These are phyloP conservation scores for Adansonia digitata DNA, from an alignment of 345 rosid genomes.

Conservation along the genomic window DNA sequence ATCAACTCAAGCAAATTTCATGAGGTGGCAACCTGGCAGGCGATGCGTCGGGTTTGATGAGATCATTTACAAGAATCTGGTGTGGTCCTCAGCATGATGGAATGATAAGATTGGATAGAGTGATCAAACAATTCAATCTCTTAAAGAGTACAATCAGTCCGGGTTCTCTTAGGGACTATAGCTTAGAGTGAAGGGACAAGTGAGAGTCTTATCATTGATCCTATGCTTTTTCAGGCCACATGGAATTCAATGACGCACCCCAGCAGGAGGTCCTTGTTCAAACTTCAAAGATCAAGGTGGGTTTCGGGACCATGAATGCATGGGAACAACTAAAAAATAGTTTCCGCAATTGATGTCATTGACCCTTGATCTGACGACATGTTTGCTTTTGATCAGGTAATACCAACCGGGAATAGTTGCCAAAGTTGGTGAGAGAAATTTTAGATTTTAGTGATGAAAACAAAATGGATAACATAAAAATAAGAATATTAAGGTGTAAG, in stretches of 20 bases:
- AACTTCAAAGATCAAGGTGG: background rate
- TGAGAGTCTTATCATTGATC: background rate
- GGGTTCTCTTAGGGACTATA: conserved; percentile 16
- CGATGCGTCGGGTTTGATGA: no score
- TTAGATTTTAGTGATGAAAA: background rate
- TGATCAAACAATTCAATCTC: conserved; percentile 28
- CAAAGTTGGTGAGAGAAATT: background rate
- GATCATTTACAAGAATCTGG: background rate
- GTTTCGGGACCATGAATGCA: conserved; percentile 10
- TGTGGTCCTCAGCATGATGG: conserved; percentile 2
- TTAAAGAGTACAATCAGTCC: conserved; percentile 28
- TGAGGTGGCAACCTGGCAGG: no score
- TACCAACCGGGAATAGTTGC: conserved; percentile 11
- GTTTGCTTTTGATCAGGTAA: conserved; percentile 9
- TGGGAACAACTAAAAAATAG: conserved; percentile 4
- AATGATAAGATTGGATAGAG: conserved; percentile 9
- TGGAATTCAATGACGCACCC: conserved; percentile 19
- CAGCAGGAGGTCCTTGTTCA: background rate
- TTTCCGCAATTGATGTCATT: background rate
- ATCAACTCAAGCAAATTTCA: background rate
- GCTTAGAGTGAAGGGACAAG: background rate
- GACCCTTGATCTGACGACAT: no score
- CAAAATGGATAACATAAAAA: background rate
- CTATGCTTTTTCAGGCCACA: conserved; percentile 14
- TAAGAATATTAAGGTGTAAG: no score